These are phyloP conservation scores for Suillus alpinus DNA, from an alignment of 768 basidiomycete species.

Conservation along the genomic window DNA sequence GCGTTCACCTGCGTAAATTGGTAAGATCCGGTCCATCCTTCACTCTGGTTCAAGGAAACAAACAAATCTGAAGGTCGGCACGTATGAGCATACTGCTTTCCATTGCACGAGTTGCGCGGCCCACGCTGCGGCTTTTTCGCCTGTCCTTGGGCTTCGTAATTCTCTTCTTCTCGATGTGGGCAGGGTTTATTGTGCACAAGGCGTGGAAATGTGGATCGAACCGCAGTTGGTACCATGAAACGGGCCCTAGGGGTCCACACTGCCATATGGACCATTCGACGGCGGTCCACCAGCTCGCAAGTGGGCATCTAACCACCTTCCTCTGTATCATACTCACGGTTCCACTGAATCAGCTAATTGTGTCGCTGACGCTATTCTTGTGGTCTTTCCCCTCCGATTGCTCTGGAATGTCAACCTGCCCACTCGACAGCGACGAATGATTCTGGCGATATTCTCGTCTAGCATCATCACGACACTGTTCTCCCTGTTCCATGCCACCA, in stretches of 20 bases:
- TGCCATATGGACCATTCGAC: constrained; percentile 2
- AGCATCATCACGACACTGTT: constrained; percentile 8
- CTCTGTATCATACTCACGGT: neutral
- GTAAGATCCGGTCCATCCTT: constrained; percentile 2
- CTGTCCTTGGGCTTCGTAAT: neutral
- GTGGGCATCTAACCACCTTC: neutral
- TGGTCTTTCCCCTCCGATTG: constrained; percentile 6
- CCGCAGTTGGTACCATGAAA: constrained; percentile 6
- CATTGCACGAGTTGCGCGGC: constrained; percentile 22
- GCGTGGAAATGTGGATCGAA: constrained; percentile 5
- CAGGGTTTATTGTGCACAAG: constrained; percentile 1
- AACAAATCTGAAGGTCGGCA: constrained; percentile 16
- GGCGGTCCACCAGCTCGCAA: constrained; percentile 4
- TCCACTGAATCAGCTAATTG: constrained; percentile 1
- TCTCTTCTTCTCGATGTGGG: constrained; percentile 18
- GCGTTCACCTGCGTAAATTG: constrained; percentile 23
- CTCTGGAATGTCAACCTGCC: constrained; percentile 15
- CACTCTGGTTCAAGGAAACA: neutral
- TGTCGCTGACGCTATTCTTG: constrained; percentile 4
- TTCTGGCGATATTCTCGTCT: constrained; percentile 9
- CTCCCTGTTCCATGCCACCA: constrained; percentile 6
- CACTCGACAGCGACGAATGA: constrained; percentile 11
- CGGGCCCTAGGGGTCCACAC: neutral
- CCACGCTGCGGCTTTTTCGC: constrained; percentile 7
- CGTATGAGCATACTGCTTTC: constrained; percentile 24